Conservation (phyloP, 140 eudicot genomes). For the Anethum foeniculum region DNA sequence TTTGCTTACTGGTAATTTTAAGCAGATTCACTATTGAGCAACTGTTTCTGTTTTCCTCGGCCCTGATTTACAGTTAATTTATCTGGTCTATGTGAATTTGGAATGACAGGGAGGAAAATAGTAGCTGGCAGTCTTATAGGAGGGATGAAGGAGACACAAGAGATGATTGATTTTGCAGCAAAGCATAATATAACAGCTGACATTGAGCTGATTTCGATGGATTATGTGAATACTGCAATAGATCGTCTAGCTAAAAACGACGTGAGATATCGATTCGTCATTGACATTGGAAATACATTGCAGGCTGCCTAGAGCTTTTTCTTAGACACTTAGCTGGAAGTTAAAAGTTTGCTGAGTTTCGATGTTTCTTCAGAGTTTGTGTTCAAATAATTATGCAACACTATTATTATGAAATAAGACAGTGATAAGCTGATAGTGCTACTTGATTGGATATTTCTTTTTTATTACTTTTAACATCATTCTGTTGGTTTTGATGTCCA, state of each 20-base stretch:
- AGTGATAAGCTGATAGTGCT: neutral
- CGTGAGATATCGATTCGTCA: conserved; percentile 23
- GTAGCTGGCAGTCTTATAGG: conserved; percentile 26
- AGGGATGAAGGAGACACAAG: conserved; percentile 29
- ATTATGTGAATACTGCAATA: conserved; percentile 23
- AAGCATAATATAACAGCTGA: conserved; percentile 26
- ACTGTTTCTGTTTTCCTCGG: neutral
- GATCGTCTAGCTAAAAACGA: conserved; percentile 20
- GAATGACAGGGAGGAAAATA: conserved; percentile 17
- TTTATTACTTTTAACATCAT: neutral
- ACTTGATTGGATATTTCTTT: neutral
- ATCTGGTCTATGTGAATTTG: neutral
- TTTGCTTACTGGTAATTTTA: conserved; percentile 12
- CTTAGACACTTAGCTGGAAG: neutral
- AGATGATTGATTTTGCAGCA: conserved; percentile 30
- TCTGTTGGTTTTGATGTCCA: neutral
- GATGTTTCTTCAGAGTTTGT: neutral
- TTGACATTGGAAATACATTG: conserved; percentile 17
- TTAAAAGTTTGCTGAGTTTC: neutral
- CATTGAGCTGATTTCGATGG: conserved; percentile 21
- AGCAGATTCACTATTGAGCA: neutral
- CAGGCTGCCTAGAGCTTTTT: neutral
- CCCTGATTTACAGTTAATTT: neutral
- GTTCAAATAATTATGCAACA: neutral
- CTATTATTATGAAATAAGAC: neutral